These are phyloP conservation scores for Zanthoxylum bungeanum DNA, from an alignment of 345 rosid species.

Conservation along the genomic window DNA sequence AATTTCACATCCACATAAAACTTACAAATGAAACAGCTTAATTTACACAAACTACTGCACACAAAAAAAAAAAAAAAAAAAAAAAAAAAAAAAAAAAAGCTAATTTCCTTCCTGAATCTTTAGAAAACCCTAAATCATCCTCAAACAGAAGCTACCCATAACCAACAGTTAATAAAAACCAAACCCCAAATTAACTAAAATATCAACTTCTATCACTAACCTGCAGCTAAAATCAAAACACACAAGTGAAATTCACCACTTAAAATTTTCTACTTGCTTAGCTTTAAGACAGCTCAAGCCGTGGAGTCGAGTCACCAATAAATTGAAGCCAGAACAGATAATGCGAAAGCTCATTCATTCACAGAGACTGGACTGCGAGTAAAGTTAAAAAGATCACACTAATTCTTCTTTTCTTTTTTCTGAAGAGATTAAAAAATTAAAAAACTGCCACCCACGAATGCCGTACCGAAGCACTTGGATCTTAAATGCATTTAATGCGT, in stretches of 20 bases:
- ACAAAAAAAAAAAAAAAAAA: too few relatives aligned
- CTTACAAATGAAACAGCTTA: background rate
- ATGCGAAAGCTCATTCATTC: background rate
- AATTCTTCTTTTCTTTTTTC: too few relatives aligned
- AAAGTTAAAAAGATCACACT: slow-evolving; percentile 26
- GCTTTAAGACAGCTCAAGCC: background rate
- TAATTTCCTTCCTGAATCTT: slow-evolving; percentile 10
- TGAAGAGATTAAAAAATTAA: background rate
- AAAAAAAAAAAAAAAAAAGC: too few relatives aligned
- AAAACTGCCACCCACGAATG: slow-evolving; percentile 28
- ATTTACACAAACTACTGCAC: slow-evolving; percentile 6
- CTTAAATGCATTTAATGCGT: slow-evolving; percentile 37
- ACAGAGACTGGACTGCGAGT: background rate
- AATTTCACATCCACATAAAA: slow-evolving; percentile 7
- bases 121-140: slow-evolving; percentile 37
- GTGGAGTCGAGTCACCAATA: too few relatives aligned
- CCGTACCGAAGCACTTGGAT: slow-evolving; percentile 30
- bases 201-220: slow-evolving; percentile 11
- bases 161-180: slow-evolving; percentile 11
- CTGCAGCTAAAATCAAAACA: slow-evolving; percentile 8
- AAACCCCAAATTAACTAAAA: slow-evolving; percentile 31
- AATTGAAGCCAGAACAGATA: slow-evolving; percentile 14
- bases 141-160: slow-evolving; percentile 9
- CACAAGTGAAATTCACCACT: slow-evolving; percentile 16
- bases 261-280: background rate